A percentile compares a stretch with the other conserved stretches of the same genome.
Evolutionary conservation across 257 asterid genomes (phyloP).

Genomic region (Forsythia suspensa): DNA sequence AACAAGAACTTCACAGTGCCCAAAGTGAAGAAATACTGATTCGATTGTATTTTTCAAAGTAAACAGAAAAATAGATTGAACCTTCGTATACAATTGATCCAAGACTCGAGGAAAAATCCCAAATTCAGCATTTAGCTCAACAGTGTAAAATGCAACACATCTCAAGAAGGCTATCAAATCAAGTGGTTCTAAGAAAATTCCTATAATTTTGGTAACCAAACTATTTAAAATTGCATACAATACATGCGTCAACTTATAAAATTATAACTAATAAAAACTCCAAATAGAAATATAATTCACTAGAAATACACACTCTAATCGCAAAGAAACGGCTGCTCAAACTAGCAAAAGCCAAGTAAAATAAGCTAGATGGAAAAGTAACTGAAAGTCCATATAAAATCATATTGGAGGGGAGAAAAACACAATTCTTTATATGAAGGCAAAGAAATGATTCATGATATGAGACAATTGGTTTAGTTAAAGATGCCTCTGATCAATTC

Average conservation of each 20-base stretch:
- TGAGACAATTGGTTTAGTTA: not conserved
- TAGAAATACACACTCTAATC: not conserved
- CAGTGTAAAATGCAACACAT: not conserved
- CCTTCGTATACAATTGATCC: not conserved
- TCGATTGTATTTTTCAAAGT: not conserved
- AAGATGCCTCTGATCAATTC: not conserved
- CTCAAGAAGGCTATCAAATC: not conserved
- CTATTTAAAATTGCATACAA: constrained; percentile 7
- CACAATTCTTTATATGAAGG: not conserved
- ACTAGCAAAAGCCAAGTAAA: not conserved
- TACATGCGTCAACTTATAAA: not conserved
- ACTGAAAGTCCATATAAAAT: not conserved
- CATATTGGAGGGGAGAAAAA: not conserved
- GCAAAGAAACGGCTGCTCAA: not conserved
- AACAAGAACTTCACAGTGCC: constrained; percentile 11
- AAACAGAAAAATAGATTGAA: not conserved
- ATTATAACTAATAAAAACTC: not conserved
- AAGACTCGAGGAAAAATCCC: not conserved
- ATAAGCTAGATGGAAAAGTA: not conserved
- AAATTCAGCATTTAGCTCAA: not conserved
- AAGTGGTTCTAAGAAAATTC: not conserved
- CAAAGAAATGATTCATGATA: not conserved
- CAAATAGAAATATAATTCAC: not conserved
- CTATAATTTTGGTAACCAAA: not conserved
- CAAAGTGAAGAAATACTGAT: not conserved